Conservation (phyloP, 306 rosid species). For the Fragaria vesca region DNA sequence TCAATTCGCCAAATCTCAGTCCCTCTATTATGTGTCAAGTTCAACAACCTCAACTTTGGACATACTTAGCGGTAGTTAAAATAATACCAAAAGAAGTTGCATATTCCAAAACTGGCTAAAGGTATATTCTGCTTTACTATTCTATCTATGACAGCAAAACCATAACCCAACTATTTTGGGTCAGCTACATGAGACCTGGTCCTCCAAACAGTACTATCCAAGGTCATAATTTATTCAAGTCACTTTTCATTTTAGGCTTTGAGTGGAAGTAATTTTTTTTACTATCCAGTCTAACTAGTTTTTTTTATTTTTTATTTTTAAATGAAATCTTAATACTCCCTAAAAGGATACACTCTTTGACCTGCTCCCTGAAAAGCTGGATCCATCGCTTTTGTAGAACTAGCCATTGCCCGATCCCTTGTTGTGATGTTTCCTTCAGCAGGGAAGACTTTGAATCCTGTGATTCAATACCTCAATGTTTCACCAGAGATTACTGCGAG, state of each 20-base stretch:
- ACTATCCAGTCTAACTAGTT: neutral
- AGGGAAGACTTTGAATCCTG: slow-evolving; percentile 26
- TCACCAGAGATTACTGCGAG: slow-evolving; percentile 38
- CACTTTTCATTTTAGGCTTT: neutral
- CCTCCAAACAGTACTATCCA: neutral
- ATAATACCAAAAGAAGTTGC: slow-evolving; percentile 20
- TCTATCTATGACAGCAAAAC: neutral
- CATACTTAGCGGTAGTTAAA: slow-evolving; percentile 15
- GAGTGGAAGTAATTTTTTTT: neutral
- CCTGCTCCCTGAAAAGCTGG: slow-evolving; percentile 99
- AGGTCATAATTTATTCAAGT: neutral
- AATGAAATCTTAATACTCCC: slow-evolving; percentile 6
- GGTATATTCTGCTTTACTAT: neutral
- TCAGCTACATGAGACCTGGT: neutral
- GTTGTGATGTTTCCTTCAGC: slow-evolving; percentile 34
- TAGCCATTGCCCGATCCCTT: slow-evolving; percentile 69
- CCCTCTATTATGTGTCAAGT: slow-evolving; percentile 82
- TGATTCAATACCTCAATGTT: slow-evolving; percentile 29
- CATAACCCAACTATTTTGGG: too few relatives aligned
- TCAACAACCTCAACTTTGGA: slow-evolving; percentile 31
- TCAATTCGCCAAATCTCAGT: slow-evolving; percentile 99
- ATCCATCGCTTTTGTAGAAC: slow-evolving; percentile 82
- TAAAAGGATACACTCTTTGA: slow-evolving; percentile 91
- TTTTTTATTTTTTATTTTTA: neutral
- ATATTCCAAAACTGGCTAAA: slow-evolving; percentile 22